Evolutionary conservation across 805 yeast species (phyloP).

Genomic region (Wickerhamomyces ciferrii): DNA sequence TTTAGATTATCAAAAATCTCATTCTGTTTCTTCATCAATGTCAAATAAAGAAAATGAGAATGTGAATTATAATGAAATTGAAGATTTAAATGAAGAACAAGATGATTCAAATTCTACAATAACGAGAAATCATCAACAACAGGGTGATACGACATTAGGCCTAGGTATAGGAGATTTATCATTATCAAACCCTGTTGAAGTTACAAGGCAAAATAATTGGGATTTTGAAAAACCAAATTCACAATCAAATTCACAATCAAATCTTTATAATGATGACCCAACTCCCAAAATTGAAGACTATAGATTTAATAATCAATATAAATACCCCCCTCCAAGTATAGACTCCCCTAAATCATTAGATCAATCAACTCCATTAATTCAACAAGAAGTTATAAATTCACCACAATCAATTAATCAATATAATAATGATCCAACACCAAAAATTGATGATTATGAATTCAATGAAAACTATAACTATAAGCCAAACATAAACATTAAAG

Average conservation of each 20-base stretch:
- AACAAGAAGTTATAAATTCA: not conserved
- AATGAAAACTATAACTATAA: not conserved
- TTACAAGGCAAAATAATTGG: not conserved
- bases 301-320: not conserved
- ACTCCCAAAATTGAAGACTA: not conserved
- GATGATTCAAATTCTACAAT: not conserved
- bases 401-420: not conserved
- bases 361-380: not conserved
- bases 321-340: not conserved
- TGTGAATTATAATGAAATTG: not conserved
- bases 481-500: not conserved
- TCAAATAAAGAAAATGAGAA: not conserved
- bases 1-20: conserved; percentile 4
- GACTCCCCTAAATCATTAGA: not conserved
- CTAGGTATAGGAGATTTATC: conserved; percentile 13
- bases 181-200: not conserved
- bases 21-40: not conserved
- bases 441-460: not conserved
- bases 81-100: not conserved
- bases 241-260: conserved; percentile 5
- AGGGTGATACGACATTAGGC: conserved; percentile 2
- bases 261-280: conserved; percentile 5
- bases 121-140: not conserved
- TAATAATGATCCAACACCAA: not conserved
- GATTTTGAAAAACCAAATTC: not conserved